Evolutionary conservation across 768 basidiomycete species (phyloP), one percentile per base, ranked within the genome.

Genomic region (Leccinum olivaceopallidum): DNA sequence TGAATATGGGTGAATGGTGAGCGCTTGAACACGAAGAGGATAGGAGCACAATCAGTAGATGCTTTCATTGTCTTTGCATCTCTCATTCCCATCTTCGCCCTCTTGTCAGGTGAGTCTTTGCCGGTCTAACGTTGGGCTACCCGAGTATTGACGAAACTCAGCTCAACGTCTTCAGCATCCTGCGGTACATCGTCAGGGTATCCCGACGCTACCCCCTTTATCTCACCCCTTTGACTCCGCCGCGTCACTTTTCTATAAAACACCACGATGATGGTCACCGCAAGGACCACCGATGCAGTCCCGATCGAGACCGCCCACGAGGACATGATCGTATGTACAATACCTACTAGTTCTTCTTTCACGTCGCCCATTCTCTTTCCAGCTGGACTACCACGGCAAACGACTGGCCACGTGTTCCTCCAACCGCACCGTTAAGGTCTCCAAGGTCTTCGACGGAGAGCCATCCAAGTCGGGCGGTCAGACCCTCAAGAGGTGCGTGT

Each of bases 371-470:
- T 36, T 7, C 56, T n/a, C 32, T 37, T 34, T 8, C 39, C 68
- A 97, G 69, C 79, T 99, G n/a, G 96, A 99, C 77, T 98, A 97
- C 81, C 26, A 97, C 68, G 95, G 95, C 37, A 94, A 95, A 75
- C 86, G 95, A 48, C 86, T 99, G 4, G 97, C 97, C 6, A 98
- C 97, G 1, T 97, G 95, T 73, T 95, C 94, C 1, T 95, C 94
- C 0, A 96, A 99, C 77, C 84, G 94, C 56, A 96, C 94, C 0
- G 90, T 99, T 63, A 91, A 94, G 69, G 88, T 98, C 10, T 98
- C 98, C 71, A 94, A 97, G 68, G 89, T 98, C 18, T 85, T 95
- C 44, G 90, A 95, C 52, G 94, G 94, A 28, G 92, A 95, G 66
- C 75, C 88, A 13, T 85, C 87, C 73, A 81, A 85, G 64, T 78